Evolutionary conservation across 257 asterid species (phyloP).

Genomic region (Forsythia suspensa): DNA sequence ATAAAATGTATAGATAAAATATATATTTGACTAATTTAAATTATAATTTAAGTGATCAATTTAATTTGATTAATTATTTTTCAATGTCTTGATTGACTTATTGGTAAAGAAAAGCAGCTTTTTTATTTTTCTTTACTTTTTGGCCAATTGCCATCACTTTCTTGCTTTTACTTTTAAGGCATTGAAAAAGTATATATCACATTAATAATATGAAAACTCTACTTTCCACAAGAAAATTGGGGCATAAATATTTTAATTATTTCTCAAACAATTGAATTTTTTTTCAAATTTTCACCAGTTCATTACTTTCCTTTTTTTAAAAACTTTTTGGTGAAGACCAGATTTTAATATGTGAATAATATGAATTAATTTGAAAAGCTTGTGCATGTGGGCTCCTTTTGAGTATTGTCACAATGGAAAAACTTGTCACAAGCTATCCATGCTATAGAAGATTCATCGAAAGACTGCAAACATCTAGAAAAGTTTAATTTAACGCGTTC

Average conservation of each 20-base stretch:
- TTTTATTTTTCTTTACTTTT: background rate
- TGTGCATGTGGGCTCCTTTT: background rate
- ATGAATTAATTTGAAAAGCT: background rate
- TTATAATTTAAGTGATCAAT: background rate
- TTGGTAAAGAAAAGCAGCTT: background rate
- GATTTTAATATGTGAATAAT: slow-evolving; percentile 9
- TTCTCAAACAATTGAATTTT: background rate
- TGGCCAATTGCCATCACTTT: background rate
- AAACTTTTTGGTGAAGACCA: slow-evolving; percentile 19
- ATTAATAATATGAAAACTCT: slow-evolving; percentile 13
- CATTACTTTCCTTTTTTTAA: background rate
- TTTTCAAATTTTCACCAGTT: background rate
- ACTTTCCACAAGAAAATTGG: slow-evolving; percentile 25
- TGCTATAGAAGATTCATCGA: background rate
- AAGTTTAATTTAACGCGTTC: too few relatives aligned
- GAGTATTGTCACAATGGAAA: slow-evolving; percentile 18
- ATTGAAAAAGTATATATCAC: background rate
- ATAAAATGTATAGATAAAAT: too few relatives aligned
- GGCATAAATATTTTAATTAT: background rate
- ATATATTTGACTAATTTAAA: too few relatives aligned
- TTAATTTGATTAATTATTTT: slow-evolving; percentile 23
- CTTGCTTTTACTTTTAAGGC: background rate
- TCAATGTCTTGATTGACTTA: slow-evolving; percentile 42
- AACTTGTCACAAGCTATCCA: background rate
- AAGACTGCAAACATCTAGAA: background rate